Conservation (phyloP, 768 basidiomycete species). For the Phaffia australis region DNA sequence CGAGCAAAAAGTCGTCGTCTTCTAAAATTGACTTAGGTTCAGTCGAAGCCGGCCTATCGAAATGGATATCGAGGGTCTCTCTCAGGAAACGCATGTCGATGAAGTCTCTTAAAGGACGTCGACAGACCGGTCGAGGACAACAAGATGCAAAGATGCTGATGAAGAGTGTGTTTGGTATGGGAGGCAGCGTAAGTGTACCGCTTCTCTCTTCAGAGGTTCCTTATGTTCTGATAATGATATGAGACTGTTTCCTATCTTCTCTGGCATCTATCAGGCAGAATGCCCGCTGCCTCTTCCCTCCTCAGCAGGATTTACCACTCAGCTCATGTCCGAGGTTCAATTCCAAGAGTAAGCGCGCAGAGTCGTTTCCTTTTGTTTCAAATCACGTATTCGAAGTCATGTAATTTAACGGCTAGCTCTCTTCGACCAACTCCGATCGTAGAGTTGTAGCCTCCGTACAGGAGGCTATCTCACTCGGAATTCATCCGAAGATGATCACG, state of each 20-base stretch:
- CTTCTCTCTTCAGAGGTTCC: too few relatives aligned
- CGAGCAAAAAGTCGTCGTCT: too few relatives aligned
- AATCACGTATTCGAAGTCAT: neutral
- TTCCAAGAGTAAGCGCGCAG: neutral
- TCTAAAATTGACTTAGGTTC: too few relatives aligned
- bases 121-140: too few relatives aligned
- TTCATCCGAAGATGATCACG: conserved; percentile 50
- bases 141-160: conserved; percentile 1
- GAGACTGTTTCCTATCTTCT: neutral
- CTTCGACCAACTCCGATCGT: neutral
- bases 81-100: too few relatives aligned
- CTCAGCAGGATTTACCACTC: neutral
- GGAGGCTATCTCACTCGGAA: conserved; percentile 6
- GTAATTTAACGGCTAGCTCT: neutral
- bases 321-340: neutral
- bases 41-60: too few relatives aligned
- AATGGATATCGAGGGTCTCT: too few relatives aligned
- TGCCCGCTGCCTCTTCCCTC: neutral
- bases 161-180: conserved; percentile 10
- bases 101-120: too few relatives aligned
- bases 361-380: neutral
- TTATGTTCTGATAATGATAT: too few relatives aligned
- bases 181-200: neutral
- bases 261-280: too few relatives aligned
- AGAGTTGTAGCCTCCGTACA: conserved; percentile 12